These are phyloP conservation scores for Botrytis porri DNA, from an alignment of 2,329 filamentous ascomycete species.

Conservation along the genomic window DNA sequence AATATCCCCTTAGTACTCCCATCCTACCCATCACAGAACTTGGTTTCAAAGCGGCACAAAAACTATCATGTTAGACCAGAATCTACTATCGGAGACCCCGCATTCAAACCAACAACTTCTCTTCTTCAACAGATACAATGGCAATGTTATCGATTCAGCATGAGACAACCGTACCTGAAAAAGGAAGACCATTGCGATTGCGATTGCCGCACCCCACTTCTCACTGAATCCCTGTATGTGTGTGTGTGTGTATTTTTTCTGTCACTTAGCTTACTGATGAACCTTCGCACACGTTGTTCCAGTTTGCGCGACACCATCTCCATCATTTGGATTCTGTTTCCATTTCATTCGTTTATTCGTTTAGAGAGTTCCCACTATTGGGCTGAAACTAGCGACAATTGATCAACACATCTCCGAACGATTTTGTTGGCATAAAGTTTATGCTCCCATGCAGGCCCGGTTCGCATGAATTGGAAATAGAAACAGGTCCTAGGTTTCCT, in stretches of 20 bases:
- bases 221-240: background rate
- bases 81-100: background rate
- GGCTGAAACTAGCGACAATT: background rate
- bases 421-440: background rate
- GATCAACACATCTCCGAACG: background rate
- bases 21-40: background rate
- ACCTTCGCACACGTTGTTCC: background rate
- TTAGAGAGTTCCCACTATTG: background rate
- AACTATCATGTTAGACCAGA: background rate
- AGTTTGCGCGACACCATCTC: background rate
- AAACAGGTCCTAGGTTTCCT: background rate
- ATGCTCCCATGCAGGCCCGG: background rate
- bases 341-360: background rate
- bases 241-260: background rate
- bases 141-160: background rate
- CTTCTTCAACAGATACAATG: background rate
- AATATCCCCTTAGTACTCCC: background rate
- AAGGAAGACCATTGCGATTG: background rate
- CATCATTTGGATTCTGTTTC: background rate
- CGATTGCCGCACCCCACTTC: constrained; percentile 7
- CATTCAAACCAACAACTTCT: background rate
- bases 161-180: background rate
- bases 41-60: background rate
- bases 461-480: background rate
- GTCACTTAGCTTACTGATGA: background rate